These are phyloP conservation scores for Umbelopsis sp. DNA, from an alignment of 192 early-diverging fungal species.

Conservation along the genomic window DNA sequence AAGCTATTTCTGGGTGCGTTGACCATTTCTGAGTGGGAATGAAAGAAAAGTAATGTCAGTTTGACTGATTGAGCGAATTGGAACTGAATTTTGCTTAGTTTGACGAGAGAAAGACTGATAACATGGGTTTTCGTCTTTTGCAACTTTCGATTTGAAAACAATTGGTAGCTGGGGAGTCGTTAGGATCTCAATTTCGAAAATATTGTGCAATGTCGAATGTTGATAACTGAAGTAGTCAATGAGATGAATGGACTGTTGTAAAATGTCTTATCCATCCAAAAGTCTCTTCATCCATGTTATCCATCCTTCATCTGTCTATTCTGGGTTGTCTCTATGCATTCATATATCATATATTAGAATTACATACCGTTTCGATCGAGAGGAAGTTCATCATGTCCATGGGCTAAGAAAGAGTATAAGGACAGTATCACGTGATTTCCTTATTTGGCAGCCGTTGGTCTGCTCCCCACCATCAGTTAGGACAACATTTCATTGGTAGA, in stretches of 20 bases:
- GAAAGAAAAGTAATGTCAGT: too few species aligned
- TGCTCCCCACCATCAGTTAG: neutral
- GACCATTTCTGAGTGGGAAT: constrained; percentile 49
- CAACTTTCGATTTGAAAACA: too few species aligned
- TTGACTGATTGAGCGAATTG: too few species aligned
- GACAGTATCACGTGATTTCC: neutral
- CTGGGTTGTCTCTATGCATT: neutral
- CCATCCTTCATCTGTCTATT: constrained; percentile 17
- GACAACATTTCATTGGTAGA: too few species aligned
- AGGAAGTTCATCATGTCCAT: neutral
- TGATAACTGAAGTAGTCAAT: too few species aligned
- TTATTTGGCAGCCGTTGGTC: neutral
- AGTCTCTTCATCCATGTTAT: neutral
- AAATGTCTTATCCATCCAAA: neutral
- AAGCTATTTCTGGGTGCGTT: constrained; percentile 77
- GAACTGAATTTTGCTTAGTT: too few species aligned
- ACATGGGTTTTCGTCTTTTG: too few species aligned
- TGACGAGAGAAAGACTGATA: too few species aligned
- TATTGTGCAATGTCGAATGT: too few species aligned
- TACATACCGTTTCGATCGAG: constrained; percentile 23
- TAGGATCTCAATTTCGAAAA: too few species aligned
- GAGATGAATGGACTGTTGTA: too few species aligned
- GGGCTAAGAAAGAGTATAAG: neutral
- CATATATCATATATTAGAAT: neutral
- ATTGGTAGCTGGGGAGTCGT: too few species aligned